Base-by-base conservation (phyloP, 1,284 basidiomycete genomes). In the Baeospora myosura region DNA sequence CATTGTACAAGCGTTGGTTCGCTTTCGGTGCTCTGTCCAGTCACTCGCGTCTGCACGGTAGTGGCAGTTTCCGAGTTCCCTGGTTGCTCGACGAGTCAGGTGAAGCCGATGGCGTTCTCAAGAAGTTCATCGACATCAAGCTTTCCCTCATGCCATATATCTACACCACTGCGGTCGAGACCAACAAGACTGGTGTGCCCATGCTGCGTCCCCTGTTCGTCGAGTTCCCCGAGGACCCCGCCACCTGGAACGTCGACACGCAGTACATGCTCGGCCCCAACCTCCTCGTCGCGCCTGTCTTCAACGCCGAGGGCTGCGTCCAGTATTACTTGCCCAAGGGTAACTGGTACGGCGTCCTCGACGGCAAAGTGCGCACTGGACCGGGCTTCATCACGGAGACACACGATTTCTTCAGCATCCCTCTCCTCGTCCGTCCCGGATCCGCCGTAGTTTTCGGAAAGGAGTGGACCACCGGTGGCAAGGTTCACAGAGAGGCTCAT, bases 71-170 rank as follows among this genome's bases (percentile, higher is more conserved):
- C 57, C 66, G 77, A n/a, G 76, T 60, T 29, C 57, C 58, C 12
- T 60, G 58, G 58, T 41, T 60, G 16, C 53, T 60, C 33, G 56
- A 73, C 46, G 72, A 72, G 49, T 71, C 72, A 25, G 72, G 75
- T 43, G 68, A 69, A 40, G 74, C 76, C 0, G 71, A 73, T 22
- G 52, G 55, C 18, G 64, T 72, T 45, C 67, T 77, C 48, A 64
- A 70, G 16, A 69, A 69, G 49, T 74, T 76, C 60, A 64, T 76
- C 29, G 65, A 73, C 48, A 60, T 68, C 25, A 79, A 79, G 53
- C 67, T 75, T 43, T 57, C 72, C 36, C 61, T 81, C 36, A 78
- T 78, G 74, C 77, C 77, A 1, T 78, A 79, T 56, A 55, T 81
- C 31, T 78, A 71, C 50, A 58, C 61, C 18, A 64, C 71, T n/a